Percentiles rank a stretch among this genome's conserved stretches.
Evolutionary conservation across 768 basidiomycete genomes (phyloP).

Genomic region (Macrolepiota albuminosa): DNA sequence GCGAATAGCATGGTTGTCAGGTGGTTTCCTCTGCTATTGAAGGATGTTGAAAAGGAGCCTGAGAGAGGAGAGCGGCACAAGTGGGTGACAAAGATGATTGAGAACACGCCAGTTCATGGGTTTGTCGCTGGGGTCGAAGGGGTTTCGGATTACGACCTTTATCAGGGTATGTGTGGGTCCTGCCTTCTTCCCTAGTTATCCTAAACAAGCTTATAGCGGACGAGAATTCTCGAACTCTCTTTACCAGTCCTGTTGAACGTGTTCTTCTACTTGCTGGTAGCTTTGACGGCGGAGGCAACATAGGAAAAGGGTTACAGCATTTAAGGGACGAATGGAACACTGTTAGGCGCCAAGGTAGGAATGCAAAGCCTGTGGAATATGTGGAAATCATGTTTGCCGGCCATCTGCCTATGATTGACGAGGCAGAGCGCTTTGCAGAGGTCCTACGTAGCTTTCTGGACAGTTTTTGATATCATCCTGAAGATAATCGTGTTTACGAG

Average conservation of each 20-base stretch:
- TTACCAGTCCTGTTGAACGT: conserved; percentile 21
- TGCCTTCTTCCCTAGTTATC: background rate
- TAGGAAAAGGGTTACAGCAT: conserved; percentile 32
- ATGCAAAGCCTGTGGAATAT: conserved; percentile 22
- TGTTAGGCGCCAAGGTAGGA: conserved; percentile 2
- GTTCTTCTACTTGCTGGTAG: conserved; percentile 42
- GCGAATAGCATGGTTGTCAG: conserved; percentile 37
- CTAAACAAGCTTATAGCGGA: conserved; percentile 1
- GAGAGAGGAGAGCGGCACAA: conserved; percentile 10
- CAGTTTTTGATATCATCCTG: conserved; percentile 2
- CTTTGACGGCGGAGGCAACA: conserved; percentile 44
- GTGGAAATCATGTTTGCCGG: conserved; percentile 34
- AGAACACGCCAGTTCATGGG: conserved; percentile 33
- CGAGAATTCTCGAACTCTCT: conserved; percentile 15
- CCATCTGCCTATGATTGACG: conserved; percentile 52
- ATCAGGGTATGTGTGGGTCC: conserved; percentile 12
- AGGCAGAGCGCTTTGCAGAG: conserved; percentile 35
- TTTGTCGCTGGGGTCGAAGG: conserved; percentile 44
- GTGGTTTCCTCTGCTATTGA: conserved; percentile 45
- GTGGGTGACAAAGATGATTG: conserved; percentile 34
- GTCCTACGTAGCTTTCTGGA: conserved; percentile 27
- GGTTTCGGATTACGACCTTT: conserved; percentile 40
- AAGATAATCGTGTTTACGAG: background rate
- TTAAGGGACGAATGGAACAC: conserved; percentile 25
- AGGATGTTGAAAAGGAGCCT: conserved; percentile 16